Percentiles rank a stretch among this genome's conserved stretches.
These are phyloP conservation scores for Nadsonia commutata DNA, from an alignment of 1,139 yeast species.

Conservation along the genomic window DNA sequence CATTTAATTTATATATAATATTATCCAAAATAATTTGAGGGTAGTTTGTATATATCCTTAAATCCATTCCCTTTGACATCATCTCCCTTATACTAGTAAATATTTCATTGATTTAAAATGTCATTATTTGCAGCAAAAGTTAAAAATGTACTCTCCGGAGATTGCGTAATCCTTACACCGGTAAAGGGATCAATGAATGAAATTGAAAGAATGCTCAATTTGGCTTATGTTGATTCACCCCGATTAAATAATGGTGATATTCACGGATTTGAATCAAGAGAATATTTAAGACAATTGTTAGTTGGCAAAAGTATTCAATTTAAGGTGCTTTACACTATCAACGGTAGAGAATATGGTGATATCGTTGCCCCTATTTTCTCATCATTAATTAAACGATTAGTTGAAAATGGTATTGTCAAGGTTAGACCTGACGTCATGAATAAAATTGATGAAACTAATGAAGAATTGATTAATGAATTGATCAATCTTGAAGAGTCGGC, in stretches of 20 bases:
- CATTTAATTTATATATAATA: neutral
- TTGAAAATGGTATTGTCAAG: constrained; percentile 47
- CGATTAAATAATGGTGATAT: constrained; percentile 26
- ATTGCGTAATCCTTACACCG: constrained; percentile 57
- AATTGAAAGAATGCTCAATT: constrained; percentile 46
- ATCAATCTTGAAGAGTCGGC: constrained; percentile 38
- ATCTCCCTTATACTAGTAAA: neutral
- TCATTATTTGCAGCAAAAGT: constrained; percentile 25
- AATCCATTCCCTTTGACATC: neutral
- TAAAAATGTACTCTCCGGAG: constrained; percentile 59
- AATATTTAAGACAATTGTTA: constrained; percentile 44
- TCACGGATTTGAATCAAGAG: constrained; percentile 42
- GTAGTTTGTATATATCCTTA: neutral
- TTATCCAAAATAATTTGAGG: too few relatives aligned
- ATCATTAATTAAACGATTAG: constrained; percentile 42
- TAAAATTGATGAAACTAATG: constrained; percentile 24
- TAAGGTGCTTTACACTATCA: constrained; percentile 37
- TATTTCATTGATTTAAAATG: neutral
- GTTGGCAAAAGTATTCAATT: constrained; percentile 58
- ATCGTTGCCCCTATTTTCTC: constrained; percentile 47
- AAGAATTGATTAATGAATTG: constrained; percentile 25
- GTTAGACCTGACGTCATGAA: constrained; percentile 39
- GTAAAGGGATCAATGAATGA: constrained; percentile 17
- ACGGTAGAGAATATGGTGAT: constrained; percentile 62
- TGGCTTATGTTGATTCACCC: constrained; percentile 50